Conservation (phyloP, 129 eudicot species). For the Oenanthe sinensis region DNA sequence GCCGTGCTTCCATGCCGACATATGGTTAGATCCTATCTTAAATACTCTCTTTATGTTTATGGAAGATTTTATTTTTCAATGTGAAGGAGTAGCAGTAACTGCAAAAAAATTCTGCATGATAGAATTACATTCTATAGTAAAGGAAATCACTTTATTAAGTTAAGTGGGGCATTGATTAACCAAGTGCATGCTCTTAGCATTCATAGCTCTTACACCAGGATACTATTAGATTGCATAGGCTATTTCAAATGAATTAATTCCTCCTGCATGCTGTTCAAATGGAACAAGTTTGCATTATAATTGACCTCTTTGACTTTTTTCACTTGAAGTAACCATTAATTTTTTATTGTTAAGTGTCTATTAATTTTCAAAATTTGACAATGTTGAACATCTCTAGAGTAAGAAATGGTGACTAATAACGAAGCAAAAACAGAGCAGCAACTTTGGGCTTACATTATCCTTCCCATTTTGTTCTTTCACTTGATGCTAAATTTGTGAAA, state of each 20-base stretch:
- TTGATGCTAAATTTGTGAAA: not conserved
- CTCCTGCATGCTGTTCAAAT: not conserved
- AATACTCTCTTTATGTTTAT: not conserved
- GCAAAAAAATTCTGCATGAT: not conserved
- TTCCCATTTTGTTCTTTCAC: not conserved
- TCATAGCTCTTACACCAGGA: not conserved
- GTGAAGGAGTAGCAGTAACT: not conserved
- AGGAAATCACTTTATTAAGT: not conserved
- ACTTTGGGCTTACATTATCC: not conserved
- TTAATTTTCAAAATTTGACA: not conserved
- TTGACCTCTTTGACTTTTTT: not conserved
- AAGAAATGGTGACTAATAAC: not conserved
- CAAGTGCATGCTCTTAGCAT: not conserved
- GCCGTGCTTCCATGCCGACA: constrained; percentile 95
- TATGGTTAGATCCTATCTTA: constrained; percentile 52
- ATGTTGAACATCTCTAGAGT: not conserved
- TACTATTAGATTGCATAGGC: not conserved
- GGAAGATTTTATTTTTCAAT: not conserved
- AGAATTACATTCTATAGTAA: not conserved
- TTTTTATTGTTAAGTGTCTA: not conserved
- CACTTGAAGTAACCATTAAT: not conserved
- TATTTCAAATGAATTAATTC: not conserved
- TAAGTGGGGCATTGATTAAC: not conserved
- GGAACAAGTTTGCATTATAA: not conserved
- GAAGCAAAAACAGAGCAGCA: not conserved